Evolutionary conservation across 352 stramenopile genomes (phyloP), one percentile per base, ranked within the genome.

Genomic region (Pythium aristosporum): DNA sequence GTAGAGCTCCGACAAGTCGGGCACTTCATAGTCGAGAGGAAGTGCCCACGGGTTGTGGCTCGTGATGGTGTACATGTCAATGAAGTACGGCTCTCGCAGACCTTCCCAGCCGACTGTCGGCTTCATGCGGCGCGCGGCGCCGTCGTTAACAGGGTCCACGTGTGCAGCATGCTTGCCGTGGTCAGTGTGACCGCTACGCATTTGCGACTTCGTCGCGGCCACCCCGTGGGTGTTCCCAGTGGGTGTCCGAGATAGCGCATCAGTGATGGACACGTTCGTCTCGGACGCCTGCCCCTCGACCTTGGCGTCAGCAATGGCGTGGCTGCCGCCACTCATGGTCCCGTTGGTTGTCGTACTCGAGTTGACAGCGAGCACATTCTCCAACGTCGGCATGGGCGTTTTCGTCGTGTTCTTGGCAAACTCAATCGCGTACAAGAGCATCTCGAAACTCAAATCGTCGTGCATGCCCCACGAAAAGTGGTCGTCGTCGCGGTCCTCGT

Each of bases 61-160:
- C 59, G 82, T 80, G 67, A 88, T 91, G 57, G 71, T 86, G 70
- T 91, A 89, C 76, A 88, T 88, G 57, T 91, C 74, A 44, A 91
- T 89, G 67, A 91, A 91, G 57, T 79, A 89, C 61, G 82, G 82
- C 57, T 74, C 75, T 44, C 79, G 74, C 30, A 89, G 72, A 5
- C 79, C 79, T 74, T 86, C 78, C 78, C 78, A 87, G 8, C 75
- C 78, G 3, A 59, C 30, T 0, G 21, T 56, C 43, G 50, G 50
- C 16, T 39, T 23, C 25, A 61, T 61, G 5, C 42, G 41, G 16
- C 34, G 57, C 34, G 47, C 41, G 6, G 34, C 44, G 21, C 39
- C 39, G 9, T 37, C 39, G 12, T 37, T 42, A 13, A 21, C 37
- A 5, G 57, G 57, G 1, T 47, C 39, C 3, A 63, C 56, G 13